These are phyloP conservation scores for Trichoderma asperellum DNA, from an alignment of 2,329 filamentous ascomycete genomes.

Conservation along the genomic window DNA sequence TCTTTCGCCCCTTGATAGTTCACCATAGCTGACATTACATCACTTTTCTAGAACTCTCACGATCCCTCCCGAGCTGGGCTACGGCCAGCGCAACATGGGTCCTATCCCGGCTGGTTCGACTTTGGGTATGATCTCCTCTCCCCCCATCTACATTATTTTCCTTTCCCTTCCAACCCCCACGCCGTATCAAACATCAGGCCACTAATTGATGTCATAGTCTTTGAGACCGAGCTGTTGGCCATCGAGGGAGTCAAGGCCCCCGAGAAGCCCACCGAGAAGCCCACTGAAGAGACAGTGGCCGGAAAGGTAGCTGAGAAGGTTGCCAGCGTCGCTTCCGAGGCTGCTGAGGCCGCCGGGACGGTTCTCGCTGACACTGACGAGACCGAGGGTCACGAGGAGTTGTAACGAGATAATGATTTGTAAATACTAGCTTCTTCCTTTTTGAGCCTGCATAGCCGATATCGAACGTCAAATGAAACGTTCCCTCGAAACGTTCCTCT, in stretches of 20 bases:
- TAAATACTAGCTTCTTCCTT: conserved; percentile 22
- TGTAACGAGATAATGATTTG: conserved; percentile 45
- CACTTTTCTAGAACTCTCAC: conserved; percentile 67
- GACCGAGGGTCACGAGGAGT: conserved; percentile 62
- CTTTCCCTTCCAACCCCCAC: conserved; percentile 27
- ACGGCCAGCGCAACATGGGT: conserved; percentile 75
- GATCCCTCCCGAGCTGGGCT: conserved; percentile 84
- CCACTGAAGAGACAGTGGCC: conserved; percentile 29
- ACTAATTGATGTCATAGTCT: conserved; percentile 58
- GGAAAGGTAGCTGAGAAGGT: conserved; percentile 36
- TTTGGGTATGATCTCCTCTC: conserved; percentile 58
- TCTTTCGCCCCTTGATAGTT: background rate
- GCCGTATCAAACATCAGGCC: conserved; percentile 18
- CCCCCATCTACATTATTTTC: conserved; percentile 33
- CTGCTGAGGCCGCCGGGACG: conserved; percentile 49
- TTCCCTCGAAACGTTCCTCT: conserved; percentile 6
- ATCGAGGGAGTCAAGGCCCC: conserved; percentile 69
- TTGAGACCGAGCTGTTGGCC: conserved; percentile 86
- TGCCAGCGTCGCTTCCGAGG: conserved; percentile 32
- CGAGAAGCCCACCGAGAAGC: conserved; percentile 33
- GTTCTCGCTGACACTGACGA: conserved; percentile 60
- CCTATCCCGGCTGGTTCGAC: conserved; percentile 84
- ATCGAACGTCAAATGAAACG: conserved; percentile 15
- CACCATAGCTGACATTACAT: conserved; percentile 31
- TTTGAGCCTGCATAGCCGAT: conserved; percentile 25